Conservation (phyloP, 106 monocot species). For the Apostasia shenzhenica region DNA sequence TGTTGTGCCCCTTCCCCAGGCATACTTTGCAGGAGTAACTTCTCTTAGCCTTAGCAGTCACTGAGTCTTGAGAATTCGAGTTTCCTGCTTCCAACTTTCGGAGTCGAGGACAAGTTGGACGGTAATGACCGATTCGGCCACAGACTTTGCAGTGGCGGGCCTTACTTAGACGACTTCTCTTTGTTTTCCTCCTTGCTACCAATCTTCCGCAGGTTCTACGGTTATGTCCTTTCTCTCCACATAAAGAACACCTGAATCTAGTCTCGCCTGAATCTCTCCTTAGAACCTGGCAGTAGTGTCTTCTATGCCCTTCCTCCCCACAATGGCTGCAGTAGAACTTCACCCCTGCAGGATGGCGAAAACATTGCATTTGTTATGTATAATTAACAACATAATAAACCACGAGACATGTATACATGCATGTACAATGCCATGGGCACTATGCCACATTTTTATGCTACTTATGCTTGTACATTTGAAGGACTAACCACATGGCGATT, state of each 20-base stretch:
- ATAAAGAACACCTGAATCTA: constrained; percentile 42
- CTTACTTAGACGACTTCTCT: not conserved
- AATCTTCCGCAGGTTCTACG: constrained; percentile 47
- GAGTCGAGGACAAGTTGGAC: constrained; percentile 41
- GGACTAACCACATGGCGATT: too few species aligned
- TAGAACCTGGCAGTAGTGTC: constrained; percentile 52
- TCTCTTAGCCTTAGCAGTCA: constrained; percentile 15
- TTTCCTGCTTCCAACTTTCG: not conserved
- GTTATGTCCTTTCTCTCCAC: constrained; percentile 71
- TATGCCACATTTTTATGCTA: too few species aligned
- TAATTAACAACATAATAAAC: too few species aligned
- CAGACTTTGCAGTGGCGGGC: constrained; percentile 34
- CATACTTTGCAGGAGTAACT: constrained; percentile 52
- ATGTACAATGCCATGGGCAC: too few species aligned
- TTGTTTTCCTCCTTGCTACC: constrained; percentile 9
- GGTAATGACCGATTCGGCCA: constrained; percentile 52
- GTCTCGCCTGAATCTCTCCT: constrained; percentile 21
- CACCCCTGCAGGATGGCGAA: constrained; percentile 37
- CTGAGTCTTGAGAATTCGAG: not conserved
- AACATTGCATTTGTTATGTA: not conserved
- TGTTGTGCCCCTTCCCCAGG: constrained; percentile 59
- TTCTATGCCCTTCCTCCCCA: constrained; percentile 76
- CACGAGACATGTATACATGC: too few species aligned
- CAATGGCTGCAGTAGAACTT: constrained; percentile 79
- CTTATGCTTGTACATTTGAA: too few species aligned